phyloP scores from a whole-genome alignment of 106 monocot genomes.

The Dendrobium chrysotoxum region DNA sequence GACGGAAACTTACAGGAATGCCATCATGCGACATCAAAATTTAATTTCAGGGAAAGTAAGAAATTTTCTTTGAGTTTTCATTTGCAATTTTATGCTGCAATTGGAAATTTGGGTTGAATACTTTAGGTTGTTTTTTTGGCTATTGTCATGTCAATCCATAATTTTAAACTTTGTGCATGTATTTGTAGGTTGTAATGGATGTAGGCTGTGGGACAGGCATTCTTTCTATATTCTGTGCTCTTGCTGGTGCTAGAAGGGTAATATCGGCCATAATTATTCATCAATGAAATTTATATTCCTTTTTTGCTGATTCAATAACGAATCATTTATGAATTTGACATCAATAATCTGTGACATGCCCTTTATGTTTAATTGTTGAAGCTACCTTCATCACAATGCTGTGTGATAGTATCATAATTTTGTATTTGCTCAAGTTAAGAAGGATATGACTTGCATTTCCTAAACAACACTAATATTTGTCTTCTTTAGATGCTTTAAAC shows the following conservation, averaged over 20 bases:
- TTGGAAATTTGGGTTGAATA: background rate
- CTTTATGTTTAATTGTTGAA: background rate
- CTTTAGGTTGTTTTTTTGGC: background rate
- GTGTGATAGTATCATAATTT: too few species aligned
- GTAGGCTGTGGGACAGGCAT: constrained; percentile 92
- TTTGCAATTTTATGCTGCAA: background rate
- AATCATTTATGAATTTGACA: background rate
- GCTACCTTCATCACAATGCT: background rate
- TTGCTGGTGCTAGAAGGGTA: constrained; percentile 85
- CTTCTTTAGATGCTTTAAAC: background rate
- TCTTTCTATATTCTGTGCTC: constrained; percentile 87
- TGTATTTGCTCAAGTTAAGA: too few species aligned
- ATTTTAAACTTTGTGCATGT: background rate
- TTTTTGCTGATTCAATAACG: background rate
- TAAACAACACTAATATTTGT: background rate
- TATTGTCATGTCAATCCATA: background rate
- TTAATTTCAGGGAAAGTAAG: constrained; percentile 79
- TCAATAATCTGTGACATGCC: background rate
- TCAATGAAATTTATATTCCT: background rate
- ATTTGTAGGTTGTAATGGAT: constrained; percentile 84
- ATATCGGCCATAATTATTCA: constrained; percentile 6
- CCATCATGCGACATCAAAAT: constrained; percentile 80
- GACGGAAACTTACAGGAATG: constrained; percentile 72
- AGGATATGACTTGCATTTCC: too few species aligned
- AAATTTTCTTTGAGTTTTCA: background rate